Evolutionary conservation across 306 rosid species (phyloP), one percentile per base, ranked within the genome.

Genomic region (Potentilla sterilis): DNA sequence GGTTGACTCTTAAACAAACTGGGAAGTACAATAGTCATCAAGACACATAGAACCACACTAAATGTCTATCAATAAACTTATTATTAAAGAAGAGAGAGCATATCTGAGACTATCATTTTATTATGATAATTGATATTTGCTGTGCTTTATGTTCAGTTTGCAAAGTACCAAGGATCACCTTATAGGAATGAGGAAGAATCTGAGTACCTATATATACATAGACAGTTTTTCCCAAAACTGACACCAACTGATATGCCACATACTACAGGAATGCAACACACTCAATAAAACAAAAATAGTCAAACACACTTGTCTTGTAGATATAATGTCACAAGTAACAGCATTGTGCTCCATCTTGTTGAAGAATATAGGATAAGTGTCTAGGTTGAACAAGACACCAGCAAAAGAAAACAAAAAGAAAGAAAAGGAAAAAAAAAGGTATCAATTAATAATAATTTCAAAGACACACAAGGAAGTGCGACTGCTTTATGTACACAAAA

Each of bases 121-220:
- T 34, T 70, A 34, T 18, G 6, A 18, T 16, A 16, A 28, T 34
- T 70, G 38, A 21, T 18, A 70, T 34, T 18, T 51, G 1, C 55
- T 34, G 44, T 10, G 48, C 46, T 19, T 71, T 35, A 41, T 22
- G 34, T 7, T 52, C 38, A 34, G 41, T 38, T 6, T 49, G 34
- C 14, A 40, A 19, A 72, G 51, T 12, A 34, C 22, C 49, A 54
- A 72, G 74, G 40, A 72, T 51, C 75, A 72, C 21, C 37, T 35
- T 12, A n/a, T 12, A n/a, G 48, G 63, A 34, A 51, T 19, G 19
- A 28, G n/a, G 12, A 34, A 52, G 19, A 72, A 72, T 24, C 64
- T 71, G 21, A 51, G 47, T 34, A 42, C 64, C 46, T 18, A 46
- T 51, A 70, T 18, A 46, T 51, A 70, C 38, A 34, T 32, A 49